A percentile compares a stretch with the other conserved stretches of the same genome.
Conservation (phyloP, 306 rosid species). For the Dryas octopetala region DNA sequence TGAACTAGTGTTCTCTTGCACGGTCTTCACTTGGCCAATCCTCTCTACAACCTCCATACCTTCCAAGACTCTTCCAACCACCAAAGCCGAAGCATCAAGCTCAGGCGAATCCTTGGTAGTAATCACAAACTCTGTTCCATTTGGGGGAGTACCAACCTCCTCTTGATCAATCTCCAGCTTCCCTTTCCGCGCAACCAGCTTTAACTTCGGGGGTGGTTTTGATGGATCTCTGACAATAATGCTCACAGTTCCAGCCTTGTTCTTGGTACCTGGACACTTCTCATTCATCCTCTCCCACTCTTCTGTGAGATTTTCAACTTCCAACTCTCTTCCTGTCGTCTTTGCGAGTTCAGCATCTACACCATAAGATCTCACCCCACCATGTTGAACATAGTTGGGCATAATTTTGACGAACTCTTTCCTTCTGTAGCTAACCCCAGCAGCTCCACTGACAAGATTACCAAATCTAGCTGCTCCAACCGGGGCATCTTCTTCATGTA, state of each 20-base stretch:
- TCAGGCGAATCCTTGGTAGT: constrained; percentile 68
- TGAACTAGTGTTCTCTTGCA: constrained; percentile 70
- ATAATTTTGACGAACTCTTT: constrained; percentile 79
- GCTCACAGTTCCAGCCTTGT: constrained; percentile 70
- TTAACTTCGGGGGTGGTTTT: constrained; percentile 69
- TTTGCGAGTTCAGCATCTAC: constrained; percentile 69
- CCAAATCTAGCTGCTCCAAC: constrained; percentile 65
- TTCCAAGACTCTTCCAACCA: constrained; percentile 41
- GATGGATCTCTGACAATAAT: constrained; percentile 81
- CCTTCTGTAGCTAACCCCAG: constrained; percentile 86
- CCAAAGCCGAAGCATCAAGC: constrained; percentile 55
- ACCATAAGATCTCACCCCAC: constrained; percentile 82
- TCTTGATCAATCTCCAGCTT: constrained; percentile 86
- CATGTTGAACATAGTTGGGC: constrained; percentile 69
- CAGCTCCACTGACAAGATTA: constrained; percentile 75
- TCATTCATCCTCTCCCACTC: constrained; percentile 68
- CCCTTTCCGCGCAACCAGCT: constrained; percentile 74
- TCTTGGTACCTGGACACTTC: constrained; percentile 66
- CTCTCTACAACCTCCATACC: constrained; percentile 75
- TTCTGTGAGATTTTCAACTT: constrained; percentile 40
- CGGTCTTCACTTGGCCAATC: constrained; percentile 74
- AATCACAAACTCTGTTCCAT: constrained; percentile 77
- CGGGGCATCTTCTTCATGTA: constrained; percentile 59
- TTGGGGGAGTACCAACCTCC: constrained; percentile 66
- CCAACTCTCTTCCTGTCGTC: constrained; percentile 54